Percentiles rank a stretch among this genome's conserved stretches.
phyloP scores from a whole-genome alignment of 345 rosid species.

The Hibiscus mutabilis region DNA sequence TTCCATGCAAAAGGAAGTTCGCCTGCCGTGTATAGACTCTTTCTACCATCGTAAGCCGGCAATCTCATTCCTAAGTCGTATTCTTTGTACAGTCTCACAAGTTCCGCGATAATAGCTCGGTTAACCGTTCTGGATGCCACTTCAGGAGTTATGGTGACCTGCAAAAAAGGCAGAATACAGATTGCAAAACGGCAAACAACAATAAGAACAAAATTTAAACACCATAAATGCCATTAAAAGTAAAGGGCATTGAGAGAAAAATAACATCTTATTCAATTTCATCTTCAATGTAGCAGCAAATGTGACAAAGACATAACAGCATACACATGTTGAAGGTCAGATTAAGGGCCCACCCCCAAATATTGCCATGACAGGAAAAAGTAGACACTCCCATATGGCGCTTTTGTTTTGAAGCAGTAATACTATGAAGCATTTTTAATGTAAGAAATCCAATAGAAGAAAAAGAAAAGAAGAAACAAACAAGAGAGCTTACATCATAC shows the following conservation, averaged over 20 bases:
- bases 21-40: neutral
- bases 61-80: neutral
- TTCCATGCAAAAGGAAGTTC: neutral
- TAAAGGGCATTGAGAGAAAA: constrained; percentile 9
- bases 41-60: neutral
- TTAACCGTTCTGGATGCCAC: neutral
- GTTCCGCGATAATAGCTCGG: neutral
- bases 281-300: constrained; percentile 27
- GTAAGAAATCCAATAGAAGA: constrained; percentile 1
- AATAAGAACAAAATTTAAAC: neutral
- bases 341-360: constrained; percentile 20
- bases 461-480: neutral
- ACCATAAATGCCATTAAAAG: neutral
- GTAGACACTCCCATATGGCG: neutral
- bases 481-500: constrained; percentile 65
- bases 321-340: constrained; percentile 26
- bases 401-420: constrained; percentile 4
- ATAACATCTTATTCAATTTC: constrained; percentile 25
- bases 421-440: constrained; percentile 8
- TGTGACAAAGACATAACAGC: constrained; percentile 19
- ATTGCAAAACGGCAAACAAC: neutral
- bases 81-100: neutral
- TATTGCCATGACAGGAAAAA: no score
- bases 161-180: neutral
- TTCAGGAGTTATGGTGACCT: neutral